Evolutionary conservation across 768 basidiomycete genomes (phyloP).

Genomic region (Boletus eberwhitei): DNA sequence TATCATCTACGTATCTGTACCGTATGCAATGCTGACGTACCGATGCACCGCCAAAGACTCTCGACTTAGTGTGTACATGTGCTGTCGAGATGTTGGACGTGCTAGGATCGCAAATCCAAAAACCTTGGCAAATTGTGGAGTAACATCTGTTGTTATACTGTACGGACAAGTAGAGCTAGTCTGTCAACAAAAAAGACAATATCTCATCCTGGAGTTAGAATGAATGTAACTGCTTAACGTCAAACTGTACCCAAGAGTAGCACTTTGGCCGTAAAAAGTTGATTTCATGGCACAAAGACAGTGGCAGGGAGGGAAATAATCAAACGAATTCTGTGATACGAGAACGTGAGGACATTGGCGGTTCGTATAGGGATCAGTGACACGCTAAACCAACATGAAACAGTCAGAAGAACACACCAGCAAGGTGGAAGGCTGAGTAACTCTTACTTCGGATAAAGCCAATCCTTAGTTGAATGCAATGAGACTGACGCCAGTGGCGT

Average conservation of each 20-base stretch:
- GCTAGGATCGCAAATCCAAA: neutral
- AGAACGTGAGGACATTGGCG: neutral
- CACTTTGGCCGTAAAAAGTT: too few relatives aligned
- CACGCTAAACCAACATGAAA: neutral
- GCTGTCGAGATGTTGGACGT: neutral
- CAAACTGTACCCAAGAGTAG: too few relatives aligned
- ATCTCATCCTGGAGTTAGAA: too few relatives aligned
- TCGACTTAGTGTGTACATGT: too few relatives aligned
- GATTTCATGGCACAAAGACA: too few relatives aligned
- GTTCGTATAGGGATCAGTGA: neutral
- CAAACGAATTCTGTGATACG: too few relatives aligned
- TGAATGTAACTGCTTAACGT: too few relatives aligned
- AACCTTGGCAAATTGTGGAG: neutral
- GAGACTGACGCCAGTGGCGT: neutral
- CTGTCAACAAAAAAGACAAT: too few relatives aligned
- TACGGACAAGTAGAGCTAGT: neutral
- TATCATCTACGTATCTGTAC: too few relatives aligned
- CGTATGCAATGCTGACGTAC: too few relatives aligned
- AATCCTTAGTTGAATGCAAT: neutral
- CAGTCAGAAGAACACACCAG: neutral
- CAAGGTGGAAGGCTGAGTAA: too few relatives aligned
- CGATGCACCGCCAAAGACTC: too few relatives aligned
- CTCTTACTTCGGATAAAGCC: neutral
- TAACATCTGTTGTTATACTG: neutral
- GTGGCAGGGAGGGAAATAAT: neutral